Evolutionary conservation across 495 filamentous ascomycete genomes (phyloP), one percentile per base, ranked within the genome.

Genomic region (Pyrenula aspistea): DNA sequence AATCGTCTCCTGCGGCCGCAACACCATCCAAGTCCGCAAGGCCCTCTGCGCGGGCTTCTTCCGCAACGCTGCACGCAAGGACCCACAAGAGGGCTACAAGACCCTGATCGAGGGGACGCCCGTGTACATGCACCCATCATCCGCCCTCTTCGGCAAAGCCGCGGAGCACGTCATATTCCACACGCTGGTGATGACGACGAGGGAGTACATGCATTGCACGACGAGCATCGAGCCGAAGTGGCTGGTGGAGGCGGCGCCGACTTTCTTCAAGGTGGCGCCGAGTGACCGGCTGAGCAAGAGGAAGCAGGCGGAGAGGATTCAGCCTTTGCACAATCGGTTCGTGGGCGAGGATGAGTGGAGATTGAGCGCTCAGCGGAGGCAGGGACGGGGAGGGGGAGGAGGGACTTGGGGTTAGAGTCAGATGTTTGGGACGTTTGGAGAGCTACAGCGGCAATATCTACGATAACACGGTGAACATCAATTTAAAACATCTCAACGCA

Each of bases 391-490:
- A 66, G 93, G 92, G 55, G 93, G 93, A 55, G 89, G 89, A 63
- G 91, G 91, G 58, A 98, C 93, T 23, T 98, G 93, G 93, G 93
- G 93, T n/a, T n/a, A n/a, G n/a, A n/a, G n/a, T n/a, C n/a, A n/a
- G n/a, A n/a, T n/a, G n/a, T n/a, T n/a, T n/a, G n/a, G n/a, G n/a
- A n/a, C n/a, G n/a, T n/a, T n/a, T n/a, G n/a, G n/a, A n/a, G n/a
- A n/a, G n/a, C n/a, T n/a, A n/a, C n/a, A n/a, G n/a, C n/a, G n/a
- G n/a, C n/a, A n/a, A n/a, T n/a, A n/a, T n/a, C n/a, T n/a, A n/a
- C n/a, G n/a, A n/a, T n/a, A n/a, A n/a, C n/a, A n/a, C n/a, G n/a
- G n/a, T n/a, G n/a, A n/a, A n/a, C n/a, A n/a, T n/a, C n/a, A n/a
- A n/a, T n/a, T n/a, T n/a, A n/a, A n/a, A n/a, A n/a, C n/a, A n/a